Evolutionary conservation across 2,329 filamentous ascomycete species (phyloP), one percentile per base, ranked within the genome.

Genomic region (Calonectria crousiana): DNA sequence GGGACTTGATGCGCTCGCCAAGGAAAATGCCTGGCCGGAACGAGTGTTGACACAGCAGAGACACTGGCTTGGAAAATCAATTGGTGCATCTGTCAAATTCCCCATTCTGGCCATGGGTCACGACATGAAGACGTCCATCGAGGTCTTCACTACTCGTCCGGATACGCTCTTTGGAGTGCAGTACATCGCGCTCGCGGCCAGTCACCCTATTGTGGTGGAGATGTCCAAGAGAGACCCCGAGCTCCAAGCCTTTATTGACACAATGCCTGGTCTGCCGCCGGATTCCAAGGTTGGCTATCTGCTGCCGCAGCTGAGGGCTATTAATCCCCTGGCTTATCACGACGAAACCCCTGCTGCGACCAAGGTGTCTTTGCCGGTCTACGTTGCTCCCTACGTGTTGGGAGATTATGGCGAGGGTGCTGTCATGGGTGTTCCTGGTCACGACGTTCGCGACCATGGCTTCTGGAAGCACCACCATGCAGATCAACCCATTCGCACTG

Each of bases 401-500:
- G 93, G 93, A 32, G 94, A 95, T 81, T 97, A 97, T 78, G 95
- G 95, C 20, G 94, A 95, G 77, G 95, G 95, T 1, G 95, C 95
- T 13, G 93, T 98, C 2, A 98, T 98, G 95, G 95, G 95, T 53
- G 95, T 98, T 10, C 95, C 95, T 0, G 95, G 93, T 2, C 95
- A 98, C 81, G 95, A 98, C 83, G 82, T 89, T 6, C 90, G 95
- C 67, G 95, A 98, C 79, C 88, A 94, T 83, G 90, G 91, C 1
- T 98, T 98, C 82, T 98, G 95, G 93, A 92, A 89, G 78, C 87
- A 92, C 72, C 95, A 97, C 77, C 87, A 90, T 36, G 87, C 88
- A 8, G 87, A 90, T 5, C 86, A 90, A 58, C 90, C 91, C 2
- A 88, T 96, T 36, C 88, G 90, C 2, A 85, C 91, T 56, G 95